Conservation (phyloP, 441 rosid species). For the Jatropha podagrica region DNA sequence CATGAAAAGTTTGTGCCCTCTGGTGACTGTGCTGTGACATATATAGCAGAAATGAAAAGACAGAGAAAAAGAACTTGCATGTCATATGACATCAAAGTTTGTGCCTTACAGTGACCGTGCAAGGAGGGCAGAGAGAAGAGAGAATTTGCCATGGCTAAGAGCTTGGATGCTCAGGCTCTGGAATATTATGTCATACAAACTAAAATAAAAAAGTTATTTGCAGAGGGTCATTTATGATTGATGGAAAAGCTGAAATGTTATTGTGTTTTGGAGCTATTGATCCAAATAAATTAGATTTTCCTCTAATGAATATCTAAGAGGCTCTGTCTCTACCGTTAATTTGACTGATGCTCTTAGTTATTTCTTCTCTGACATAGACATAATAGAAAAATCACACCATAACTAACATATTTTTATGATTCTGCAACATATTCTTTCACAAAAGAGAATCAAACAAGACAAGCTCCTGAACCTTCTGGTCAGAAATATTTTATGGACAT, state of each 20-base stretch:
- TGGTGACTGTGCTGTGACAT: conserved; percentile 30
- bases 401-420: neutral
- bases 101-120: no score
- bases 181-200: conserved; percentile 5
- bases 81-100: no score
- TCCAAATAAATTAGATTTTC: conserved; percentile 17
- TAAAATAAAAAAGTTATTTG: conserved; percentile 14
- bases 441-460: conserved; percentile 21
- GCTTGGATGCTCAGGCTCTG: neutral
- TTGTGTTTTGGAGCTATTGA: conserved; percentile 25
- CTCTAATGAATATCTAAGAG: conserved; percentile 25
- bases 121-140: conserved; percentile 19
- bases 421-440: neutral
- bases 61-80: conserved; percentile 23
- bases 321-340: conserved; percentile 31
- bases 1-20: conserved; percentile 41
- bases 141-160: conserved; percentile 34
- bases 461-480: conserved; percentile 16
- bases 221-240: conserved; percentile 12
- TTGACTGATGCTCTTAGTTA: conserved; percentile 23
- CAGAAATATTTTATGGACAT: conserved; percentile 18
- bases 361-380: conserved; percentile 13
- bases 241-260: conserved; percentile 24
- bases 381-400: neutral
- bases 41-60: conserved; percentile 14